phyloP scores from a whole-genome alignment of 768 basidiomycete species.

The Cubamyces sp. region DNA sequence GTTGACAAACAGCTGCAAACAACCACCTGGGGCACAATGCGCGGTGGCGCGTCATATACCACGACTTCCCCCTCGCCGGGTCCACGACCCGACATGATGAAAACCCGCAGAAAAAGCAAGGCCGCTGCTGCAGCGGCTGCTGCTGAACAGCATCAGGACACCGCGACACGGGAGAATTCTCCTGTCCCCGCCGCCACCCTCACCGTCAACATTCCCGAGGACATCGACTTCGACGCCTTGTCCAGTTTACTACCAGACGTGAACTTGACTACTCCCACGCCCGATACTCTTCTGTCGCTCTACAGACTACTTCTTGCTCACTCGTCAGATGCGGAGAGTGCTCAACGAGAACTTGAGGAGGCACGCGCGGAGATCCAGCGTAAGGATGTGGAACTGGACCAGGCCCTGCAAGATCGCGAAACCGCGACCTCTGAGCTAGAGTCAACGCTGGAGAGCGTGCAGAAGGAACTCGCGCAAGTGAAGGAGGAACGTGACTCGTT shows the following conservation, averaged over 20 bases:
- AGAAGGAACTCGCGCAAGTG: constrained; percentile 56
- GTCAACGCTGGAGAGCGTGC: constrained; percentile 49
- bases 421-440: constrained; percentile 61
- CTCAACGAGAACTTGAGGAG: constrained; percentile 70
- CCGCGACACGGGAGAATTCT: constrained; percentile 39
- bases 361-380: constrained; percentile 65
- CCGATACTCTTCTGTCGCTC: constrained; percentile 62
- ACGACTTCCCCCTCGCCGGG: constrained; percentile 20
- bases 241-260: constrained; percentile 63
- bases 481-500: constrained; percentile 71
- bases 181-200: constrained; percentile 36
- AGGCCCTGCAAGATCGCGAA: constrained; percentile 81
- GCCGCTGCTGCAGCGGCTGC: constrained; percentile 47
- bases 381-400: constrained; percentile 84
- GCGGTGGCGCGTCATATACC: constrained; percentile 23
- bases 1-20: constrained; percentile 32
- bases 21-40: constrained; percentile 20
- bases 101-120: constrained; percentile 68
- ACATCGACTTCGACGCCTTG: constrained; percentile 67
- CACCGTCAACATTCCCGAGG: constrained; percentile 58
- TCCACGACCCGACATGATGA: constrained; percentile 39
- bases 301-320: constrained; percentile 68
- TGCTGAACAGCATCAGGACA: constrained; percentile 16
- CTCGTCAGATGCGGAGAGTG: constrained; percentile 54
- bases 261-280: constrained; percentile 56